A percentile compares a stretch with the other conserved stretches of the same genome.
These are phyloP conservation scores for Hansfordia pulvinata DNA, from an alignment of 2,329 filamentous ascomycete genomes.

Conservation along the genomic window DNA sequence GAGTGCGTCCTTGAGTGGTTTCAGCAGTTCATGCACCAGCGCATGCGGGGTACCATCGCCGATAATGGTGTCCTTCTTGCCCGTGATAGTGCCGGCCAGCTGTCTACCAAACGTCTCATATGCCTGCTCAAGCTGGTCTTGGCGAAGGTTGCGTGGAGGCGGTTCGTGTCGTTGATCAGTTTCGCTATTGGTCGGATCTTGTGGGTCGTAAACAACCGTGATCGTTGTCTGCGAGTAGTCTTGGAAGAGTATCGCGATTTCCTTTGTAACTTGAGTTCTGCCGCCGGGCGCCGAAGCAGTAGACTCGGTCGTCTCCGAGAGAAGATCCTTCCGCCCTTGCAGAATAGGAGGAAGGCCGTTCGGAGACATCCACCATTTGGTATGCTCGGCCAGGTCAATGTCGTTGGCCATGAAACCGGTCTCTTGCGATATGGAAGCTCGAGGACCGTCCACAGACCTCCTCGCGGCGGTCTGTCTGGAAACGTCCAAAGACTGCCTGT, in stretches of 20 bases:
- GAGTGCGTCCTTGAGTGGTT: constrained; percentile 59
- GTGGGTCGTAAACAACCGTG: constrained; percentile 63
- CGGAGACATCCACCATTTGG: constrained; percentile 78
- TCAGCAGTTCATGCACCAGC: constrained; percentile 68
- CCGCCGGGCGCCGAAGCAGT: constrained; percentile 55
- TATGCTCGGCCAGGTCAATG: constrained; percentile 60
- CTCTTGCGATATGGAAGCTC: constrained; percentile 56
- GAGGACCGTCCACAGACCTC: constrained; percentile 60
- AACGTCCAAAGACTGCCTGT: constrained; percentile 52
- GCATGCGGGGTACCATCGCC: constrained; percentile 72
- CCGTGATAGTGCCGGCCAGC: constrained; percentile 55
- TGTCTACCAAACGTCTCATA: constrained; percentile 70
- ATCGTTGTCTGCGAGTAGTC: constrained; percentile 95
- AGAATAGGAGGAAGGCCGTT: constrained; percentile 70
- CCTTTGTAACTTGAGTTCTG: constrained; percentile 59
- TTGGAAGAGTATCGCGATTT: constrained; percentile 78
- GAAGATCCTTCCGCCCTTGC: constrained; percentile 70
- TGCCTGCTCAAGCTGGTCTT: constrained; percentile 84
- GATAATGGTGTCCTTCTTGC: constrained; percentile 67
- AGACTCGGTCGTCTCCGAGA: constrained; percentile 71
- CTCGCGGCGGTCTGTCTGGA: constrained; percentile 33
- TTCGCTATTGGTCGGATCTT: constrained; percentile 56
- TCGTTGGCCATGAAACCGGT: constrained; percentile 80
- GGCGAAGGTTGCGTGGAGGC: constrained; percentile 68
- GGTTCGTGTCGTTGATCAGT: constrained; percentile 79